Conservation (phyloP, 495 filamentous ascomycete species). For the Aspergillus nidulans region DNA sequence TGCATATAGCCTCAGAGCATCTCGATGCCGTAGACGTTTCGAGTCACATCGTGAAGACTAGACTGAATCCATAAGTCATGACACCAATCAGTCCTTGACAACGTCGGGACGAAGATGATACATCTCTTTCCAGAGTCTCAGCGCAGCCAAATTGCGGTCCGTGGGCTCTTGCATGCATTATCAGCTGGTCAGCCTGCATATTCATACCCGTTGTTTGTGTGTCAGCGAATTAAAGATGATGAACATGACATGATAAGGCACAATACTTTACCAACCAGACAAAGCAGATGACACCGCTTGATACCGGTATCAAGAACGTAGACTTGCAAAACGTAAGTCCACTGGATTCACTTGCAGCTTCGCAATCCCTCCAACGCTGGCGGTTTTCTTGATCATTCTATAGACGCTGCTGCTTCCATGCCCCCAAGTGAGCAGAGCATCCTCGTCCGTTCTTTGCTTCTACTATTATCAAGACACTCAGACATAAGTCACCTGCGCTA, state of each 20-base stretch:
- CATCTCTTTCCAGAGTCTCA: not conserved
- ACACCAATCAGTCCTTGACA: not conserved
- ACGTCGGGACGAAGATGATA: not conserved
- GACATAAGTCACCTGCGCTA: too few species aligned
- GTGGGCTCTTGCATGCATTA: slow-evolving; percentile 6
- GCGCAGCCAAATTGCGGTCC: not conserved
- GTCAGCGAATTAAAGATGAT: not conserved
- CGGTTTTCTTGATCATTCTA: too few species aligned
- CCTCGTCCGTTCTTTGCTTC: too few species aligned
- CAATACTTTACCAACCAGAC: not conserved
- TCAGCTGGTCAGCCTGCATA: not conserved
- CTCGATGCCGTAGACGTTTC: not conserved
- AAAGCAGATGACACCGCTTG: not conserved
- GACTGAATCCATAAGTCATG: not conserved
- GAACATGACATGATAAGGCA: not conserved
- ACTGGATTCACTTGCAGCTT: too few species aligned
- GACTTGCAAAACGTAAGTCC: too few species aligned
- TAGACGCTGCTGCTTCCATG: too few species aligned
- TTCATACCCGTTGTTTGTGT: not conserved
- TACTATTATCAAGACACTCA: too few species aligned
- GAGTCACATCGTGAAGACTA: not conserved
- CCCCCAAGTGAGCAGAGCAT: too few species aligned
- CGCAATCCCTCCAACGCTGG: too few species aligned
- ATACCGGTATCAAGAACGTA: not conserved
- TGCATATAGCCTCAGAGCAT: not conserved